Evolutionary conservation across 2,329 filamentous ascomycete species (phyloP).

Genomic region (Aspergillus alliaceus): DNA sequence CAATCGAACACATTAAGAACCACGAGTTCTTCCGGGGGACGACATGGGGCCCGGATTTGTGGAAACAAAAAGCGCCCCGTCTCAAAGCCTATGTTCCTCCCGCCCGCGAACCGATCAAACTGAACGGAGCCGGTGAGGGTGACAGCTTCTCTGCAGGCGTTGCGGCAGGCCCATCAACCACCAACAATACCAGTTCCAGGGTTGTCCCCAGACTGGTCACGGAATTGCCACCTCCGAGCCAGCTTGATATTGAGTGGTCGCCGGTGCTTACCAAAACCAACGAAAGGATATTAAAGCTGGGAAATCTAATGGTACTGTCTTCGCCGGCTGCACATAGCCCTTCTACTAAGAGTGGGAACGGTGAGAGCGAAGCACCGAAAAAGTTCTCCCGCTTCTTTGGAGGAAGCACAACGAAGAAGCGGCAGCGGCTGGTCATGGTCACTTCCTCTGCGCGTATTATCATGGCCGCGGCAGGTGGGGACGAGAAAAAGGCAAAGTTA

Average conservation of each 20-base stretch:
- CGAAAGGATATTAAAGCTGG: constrained; percentile 90
- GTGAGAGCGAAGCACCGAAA: constrained; percentile 68
- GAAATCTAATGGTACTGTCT: constrained; percentile 82
- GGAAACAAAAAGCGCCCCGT: constrained; percentile 86
- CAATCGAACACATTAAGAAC: constrained; percentile 94
- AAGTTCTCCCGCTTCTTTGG: constrained; percentile 94
- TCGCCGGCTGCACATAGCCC: constrained; percentile 74
- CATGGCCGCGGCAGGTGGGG: constrained; percentile 84
- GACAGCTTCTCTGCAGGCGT: constrained; percentile 46
- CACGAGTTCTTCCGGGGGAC: constrained; percentile 94
- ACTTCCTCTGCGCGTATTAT: constrained; percentile 89
- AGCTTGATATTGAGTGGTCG: constrained; percentile 98
- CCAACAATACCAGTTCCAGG: constrained; percentile 49
- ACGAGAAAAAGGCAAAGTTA: constrained; percentile 92
- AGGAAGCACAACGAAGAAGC: constrained; percentile 85
- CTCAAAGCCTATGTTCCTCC: constrained; percentile 81
- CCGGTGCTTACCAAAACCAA: constrained; percentile 88
- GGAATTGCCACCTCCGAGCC: constrained; percentile 91
- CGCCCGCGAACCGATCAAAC: constrained; percentile 73
- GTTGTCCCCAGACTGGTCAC: constrained; percentile 82
- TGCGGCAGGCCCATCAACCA: constrained; percentile 38
- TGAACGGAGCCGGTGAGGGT: constrained; percentile 56
- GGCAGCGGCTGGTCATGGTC: constrained; percentile 90
- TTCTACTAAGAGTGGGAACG: constrained; percentile 63
- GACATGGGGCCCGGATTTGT: constrained; percentile 77